Base-by-base conservation (phyloP, 768 basidiomycete genomes). In the Tricholoma matsutake region DNA sequence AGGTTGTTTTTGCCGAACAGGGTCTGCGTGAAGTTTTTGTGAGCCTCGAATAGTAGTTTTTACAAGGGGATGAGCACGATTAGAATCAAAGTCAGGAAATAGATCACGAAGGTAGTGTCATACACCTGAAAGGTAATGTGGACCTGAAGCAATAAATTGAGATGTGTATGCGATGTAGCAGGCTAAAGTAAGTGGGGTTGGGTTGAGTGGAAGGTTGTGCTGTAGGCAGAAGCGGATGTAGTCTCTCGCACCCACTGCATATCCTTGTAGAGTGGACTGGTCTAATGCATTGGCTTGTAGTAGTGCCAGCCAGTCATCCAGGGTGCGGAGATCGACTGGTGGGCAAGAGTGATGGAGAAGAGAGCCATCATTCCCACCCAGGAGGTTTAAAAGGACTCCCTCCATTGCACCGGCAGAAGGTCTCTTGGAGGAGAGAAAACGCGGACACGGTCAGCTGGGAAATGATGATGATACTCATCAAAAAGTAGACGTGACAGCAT, bases 261-360 rank as follows among this genome's bases (percentile, higher is more conserved):
- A 71, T 7, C 64, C 65, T 29, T 37, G 39, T 6, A n/a, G 35
- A 9, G 65, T 67, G 14, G 59, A 67, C n/a, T 62, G 56, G 32
- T 69, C 66, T n/a, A 69, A 63, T 37, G 71, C 64, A 35, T 66
- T 63, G 10, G 58, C 39, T 22, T 68, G 68, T 6, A 71, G 63
- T 35, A 60, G 57, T 3, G 22, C 41, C 0, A 64, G 57, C 1
- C 57, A 45, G 16, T 60, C 35, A 54, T 71, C 67, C 1, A 71
- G 53, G 16, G 59, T 59, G 13, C 29, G n/a, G 9, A 68, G 55
- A 1, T 22, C 14, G 47, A 68, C 43, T 18, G 22, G 34, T n/a
- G 58, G 69, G 58, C 55, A 60, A 55, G 22, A n/a, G 18, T 43
- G 28, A 29, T 31, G 37, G 37, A 13, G 3, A 7, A 39, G 25